These are phyloP conservation scores for Bathelium albidoporum DNA, from an alignment of 495 filamentous ascomycete genomes.

Conservation along the genomic window DNA sequence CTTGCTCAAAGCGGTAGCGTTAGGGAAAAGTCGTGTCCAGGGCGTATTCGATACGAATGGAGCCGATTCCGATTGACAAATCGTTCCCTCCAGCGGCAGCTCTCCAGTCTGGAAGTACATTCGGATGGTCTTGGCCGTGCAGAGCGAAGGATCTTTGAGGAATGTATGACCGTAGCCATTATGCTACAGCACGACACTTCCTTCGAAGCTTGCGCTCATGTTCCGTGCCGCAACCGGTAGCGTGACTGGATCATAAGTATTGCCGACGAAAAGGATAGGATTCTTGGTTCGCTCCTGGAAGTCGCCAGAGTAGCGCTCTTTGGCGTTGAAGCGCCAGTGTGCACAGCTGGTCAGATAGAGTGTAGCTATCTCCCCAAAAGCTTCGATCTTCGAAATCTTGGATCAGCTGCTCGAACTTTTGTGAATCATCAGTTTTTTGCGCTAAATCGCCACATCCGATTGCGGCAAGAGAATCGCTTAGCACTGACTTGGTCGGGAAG, in stretches of 20 bases:
- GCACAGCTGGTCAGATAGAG: too few relatives aligned
- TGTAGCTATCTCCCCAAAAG: too few relatives aligned
- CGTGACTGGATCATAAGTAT: not conserved
- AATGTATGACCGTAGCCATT: not conserved
- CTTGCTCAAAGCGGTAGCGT: too few relatives aligned
- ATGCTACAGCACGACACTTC: not conserved
- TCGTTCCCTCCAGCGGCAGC: too few relatives aligned
- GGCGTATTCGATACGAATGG: too few relatives aligned
- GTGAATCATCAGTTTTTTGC: too few relatives aligned
- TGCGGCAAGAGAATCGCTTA: not conserved
- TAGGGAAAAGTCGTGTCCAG: too few relatives aligned
- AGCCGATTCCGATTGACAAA: too few relatives aligned
- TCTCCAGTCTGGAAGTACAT: too few relatives aligned
- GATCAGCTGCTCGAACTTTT: not conserved
- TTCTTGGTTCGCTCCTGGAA: not conserved
- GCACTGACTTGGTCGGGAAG: too few relatives aligned
- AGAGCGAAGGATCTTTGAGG: too few relatives aligned
- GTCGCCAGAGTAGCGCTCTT: not conserved
- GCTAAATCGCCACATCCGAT: not conserved
- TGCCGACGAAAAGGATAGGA: not conserved
- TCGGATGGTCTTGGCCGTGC: too few relatives aligned
- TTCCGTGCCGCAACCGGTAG: not conserved
- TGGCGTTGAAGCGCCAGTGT: not conserved
- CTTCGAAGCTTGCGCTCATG: not conserved
- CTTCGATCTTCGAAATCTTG: not conserved